Evolutionary conservation across 441 rosid genomes (phyloP), one percentile per base, ranked within the genome.

Genomic region (Croton laevigatus): DNA sequence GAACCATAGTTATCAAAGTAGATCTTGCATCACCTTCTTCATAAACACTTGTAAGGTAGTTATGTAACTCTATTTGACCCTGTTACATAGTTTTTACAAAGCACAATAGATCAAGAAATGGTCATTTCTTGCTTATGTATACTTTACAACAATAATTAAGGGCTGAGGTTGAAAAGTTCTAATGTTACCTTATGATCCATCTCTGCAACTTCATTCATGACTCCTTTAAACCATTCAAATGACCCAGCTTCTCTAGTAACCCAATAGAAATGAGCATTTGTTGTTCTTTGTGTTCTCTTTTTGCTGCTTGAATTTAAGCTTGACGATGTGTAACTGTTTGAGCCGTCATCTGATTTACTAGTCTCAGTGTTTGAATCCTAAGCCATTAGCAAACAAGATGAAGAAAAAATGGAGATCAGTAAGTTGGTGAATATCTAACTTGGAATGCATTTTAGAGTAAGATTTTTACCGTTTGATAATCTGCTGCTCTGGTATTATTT

Each of bases 11-110:
- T 68, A 93, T 93, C 73, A 95, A 80, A 38, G 98, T 87, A 79
- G 99, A 95, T 72, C 97, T 89, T 53, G 99, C 99, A 78, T 95
- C 98, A 2, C 97, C 97, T 78, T 95, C 99, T 81, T 95, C 99
- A 66, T 95, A 95, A 45, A 95, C 98, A 65, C 97, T 95, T 19
- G 99, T 95, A 14, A 93, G 94, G 80, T 93, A 87, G 84, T 93
- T 95, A 80, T 93, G 99, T 80, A 95, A 76, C 81, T 95, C 97
- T 67, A 95, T 95, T 72, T 92, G 99, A 23, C 97, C 94, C 99
- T 94, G 79, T 79, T 73, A 59, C 70, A 70, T n/a, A 52, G 42
- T 32, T n/a, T 32, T n/a, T 20, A 65, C 55, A 69, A 37, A 74
- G 19, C 48, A 53, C 55, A 20, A 36, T 4, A 46, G 8, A 13